phyloP scores from a whole-genome alignment of 345 rosid genomes.

The Nephelium lappaceum region DNA sequence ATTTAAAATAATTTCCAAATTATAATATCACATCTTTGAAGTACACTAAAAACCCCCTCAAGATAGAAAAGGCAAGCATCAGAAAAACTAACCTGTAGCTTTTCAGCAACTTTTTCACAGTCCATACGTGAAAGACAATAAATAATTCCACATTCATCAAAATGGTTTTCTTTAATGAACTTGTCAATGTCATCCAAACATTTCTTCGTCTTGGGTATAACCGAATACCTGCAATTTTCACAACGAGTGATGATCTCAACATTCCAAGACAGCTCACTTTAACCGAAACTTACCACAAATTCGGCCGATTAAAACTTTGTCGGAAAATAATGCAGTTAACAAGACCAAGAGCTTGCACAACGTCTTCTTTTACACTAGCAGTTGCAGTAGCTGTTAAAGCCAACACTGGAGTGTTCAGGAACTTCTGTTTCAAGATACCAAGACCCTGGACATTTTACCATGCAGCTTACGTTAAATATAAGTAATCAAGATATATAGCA shows the following conservation, averaged over 20 bases:
- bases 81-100: slow-evolving; percentile 70
- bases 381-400: slow-evolving; percentile 99
- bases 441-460: slow-evolving; percentile 65
- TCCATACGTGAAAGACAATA: slow-evolving; percentile 99
- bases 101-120: slow-evolving; percentile 94
- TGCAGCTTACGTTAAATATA: slow-evolving; percentile 24
- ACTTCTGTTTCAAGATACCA: slow-evolving; percentile 93
- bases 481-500: slow-evolving; percentile 9
- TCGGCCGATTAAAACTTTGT: slow-evolving; percentile 97
- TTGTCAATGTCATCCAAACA: slow-evolving; percentile 90
- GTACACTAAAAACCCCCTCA: neutral
- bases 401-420: slow-evolving; percentile 83
- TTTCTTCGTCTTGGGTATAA: slow-evolving; percentile 87
- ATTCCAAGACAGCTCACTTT: slow-evolving; percentile 23
- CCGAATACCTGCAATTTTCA: slow-evolving; percentile 66
- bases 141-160: slow-evolving; percentile 96
- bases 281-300: slow-evolving; percentile 60
- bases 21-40: neutral
- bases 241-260: slow-evolving; percentile 36
- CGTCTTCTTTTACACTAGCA: slow-evolving; percentile 98
- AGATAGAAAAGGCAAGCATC: neutral
- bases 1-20: neutral
- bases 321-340: slow-evolving; percentile 91
- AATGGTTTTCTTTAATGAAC: slow-evolving; percentile 85
- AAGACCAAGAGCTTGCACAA: slow-evolving; percentile 98